These are phyloP conservation scores for Hysterangium stoloniferum DNA, from an alignment of 768 basidiomycete species.

Conservation along the genomic window DNA sequence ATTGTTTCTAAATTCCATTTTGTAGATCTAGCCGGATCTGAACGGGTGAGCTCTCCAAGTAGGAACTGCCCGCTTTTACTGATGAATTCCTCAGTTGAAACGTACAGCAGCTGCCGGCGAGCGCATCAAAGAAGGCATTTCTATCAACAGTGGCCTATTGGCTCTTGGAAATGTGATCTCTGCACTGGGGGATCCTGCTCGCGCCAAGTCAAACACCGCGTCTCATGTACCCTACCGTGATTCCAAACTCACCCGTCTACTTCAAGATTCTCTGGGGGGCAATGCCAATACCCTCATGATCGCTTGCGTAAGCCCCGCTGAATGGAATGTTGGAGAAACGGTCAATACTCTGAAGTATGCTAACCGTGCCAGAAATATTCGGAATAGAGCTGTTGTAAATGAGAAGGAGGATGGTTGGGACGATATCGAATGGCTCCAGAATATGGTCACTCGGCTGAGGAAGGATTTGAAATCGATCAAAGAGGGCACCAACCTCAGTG, in stretches of 20 bases:
- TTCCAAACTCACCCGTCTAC: constrained; percentile 91
- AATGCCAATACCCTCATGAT: constrained; percentile 99
- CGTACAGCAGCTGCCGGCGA: constrained; percentile 94
- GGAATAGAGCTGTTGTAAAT: constrained; percentile 86
- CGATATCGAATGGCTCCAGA: constrained; percentile 93
- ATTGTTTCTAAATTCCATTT: constrained; percentile 96
- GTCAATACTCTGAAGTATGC: constrained; percentile 95
- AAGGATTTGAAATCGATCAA: constrained; percentile 81
- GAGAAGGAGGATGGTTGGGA: constrained; percentile 99
- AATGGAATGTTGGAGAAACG: constrained; percentile 93
- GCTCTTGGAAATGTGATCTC: constrained; percentile 99
- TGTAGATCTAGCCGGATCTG: constrained; percentile 95
- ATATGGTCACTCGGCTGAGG: constrained; percentile 73
- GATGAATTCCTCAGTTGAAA: constrained; percentile 57
- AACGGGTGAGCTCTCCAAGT: constrained; percentile 55
- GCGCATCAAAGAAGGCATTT: constrained; percentile 97
- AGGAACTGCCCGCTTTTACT: background rate
- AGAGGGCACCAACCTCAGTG: constrained; percentile 41
- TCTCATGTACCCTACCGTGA: constrained; percentile 96
- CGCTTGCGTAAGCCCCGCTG: constrained; percentile 92
- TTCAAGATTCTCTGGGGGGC: constrained; percentile 96
- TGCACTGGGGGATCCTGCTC: constrained; percentile 88
- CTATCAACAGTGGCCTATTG: constrained; percentile 93
- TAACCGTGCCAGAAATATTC: constrained; percentile 94
- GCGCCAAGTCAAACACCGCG: constrained; percentile 74